Conservation (phyloP, 352 stramenopile species). For the Saprolegnia diclina region DNA sequence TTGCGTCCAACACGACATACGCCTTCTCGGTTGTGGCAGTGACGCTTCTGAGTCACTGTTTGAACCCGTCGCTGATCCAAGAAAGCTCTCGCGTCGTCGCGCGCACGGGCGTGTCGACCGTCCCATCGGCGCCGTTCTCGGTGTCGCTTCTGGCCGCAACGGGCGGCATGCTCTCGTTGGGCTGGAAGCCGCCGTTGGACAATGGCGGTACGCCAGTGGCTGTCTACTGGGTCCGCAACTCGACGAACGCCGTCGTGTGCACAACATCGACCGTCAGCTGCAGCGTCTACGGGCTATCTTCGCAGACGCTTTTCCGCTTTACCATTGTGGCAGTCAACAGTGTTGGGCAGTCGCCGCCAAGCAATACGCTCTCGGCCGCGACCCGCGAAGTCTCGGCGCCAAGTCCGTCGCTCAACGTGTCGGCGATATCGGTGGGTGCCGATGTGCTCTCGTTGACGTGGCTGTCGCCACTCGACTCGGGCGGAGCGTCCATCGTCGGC, state of each 20-base stretch:
- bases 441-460: neutral
- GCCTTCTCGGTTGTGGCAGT: neutral
- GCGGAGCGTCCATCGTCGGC: neutral
- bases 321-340: neutral
- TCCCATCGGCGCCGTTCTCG: neutral
- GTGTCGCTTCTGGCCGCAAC: neutral
- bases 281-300: neutral
- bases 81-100: neutral
- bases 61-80: neutral
- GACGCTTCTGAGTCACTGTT: slow-evolving; percentile 1
- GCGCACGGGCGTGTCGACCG: neutral
- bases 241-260: neutral
- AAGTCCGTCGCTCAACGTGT: neutral
- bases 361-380: neutral
- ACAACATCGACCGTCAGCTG: neutral
- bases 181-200: neutral
- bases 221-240: neutral
- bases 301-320: neutral
- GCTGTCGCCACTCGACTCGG: neutral
- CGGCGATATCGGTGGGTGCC: neutral
- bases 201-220: neutral
- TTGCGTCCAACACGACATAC: slow-evolving; percentile 1
- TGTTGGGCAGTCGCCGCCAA: neutral
- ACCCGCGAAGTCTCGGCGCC: neutral
- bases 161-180: slow-evolving; percentile 1